Percentiles rank a stretch among this genome's conserved stretches.
Evolutionary conservation across 306 rosid genomes (phyloP).

Genomic region (Urtica urens): DNA sequence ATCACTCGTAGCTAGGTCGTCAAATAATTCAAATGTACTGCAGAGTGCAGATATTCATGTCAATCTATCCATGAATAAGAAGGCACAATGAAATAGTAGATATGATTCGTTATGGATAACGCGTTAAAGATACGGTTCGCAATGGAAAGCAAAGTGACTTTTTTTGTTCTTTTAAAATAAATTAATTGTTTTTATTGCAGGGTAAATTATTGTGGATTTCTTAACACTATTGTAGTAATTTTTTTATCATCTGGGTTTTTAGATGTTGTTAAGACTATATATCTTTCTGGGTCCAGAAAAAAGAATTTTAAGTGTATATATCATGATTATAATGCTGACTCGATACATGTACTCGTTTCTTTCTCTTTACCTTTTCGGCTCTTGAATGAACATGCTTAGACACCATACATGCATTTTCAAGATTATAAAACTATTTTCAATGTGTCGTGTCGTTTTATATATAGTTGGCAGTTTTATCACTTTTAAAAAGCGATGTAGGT

Average conservation of each 20-base stretch:
- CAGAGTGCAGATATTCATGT: too few relatives aligned
- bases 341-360: neutral
- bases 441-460: too few relatives aligned
- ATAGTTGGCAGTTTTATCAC: too few relatives aligned
- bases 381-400: neutral
- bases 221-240: neutral
- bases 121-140: conserved; percentile 19
- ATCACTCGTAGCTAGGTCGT: too few relatives aligned
- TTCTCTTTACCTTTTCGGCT: neutral
- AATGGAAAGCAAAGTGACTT: conserved; percentile 18
- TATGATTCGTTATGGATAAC: too few relatives aligned
- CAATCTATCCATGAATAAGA: too few relatives aligned
- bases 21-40: too few relatives aligned
- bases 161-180: conserved; percentile 21
- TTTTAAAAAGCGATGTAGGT: too few relatives aligned
- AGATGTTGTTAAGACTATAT: neutral
- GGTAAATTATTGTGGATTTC: conserved; percentile 8
- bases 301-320: neutral
- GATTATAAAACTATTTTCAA: too few relatives aligned
- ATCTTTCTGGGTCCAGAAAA: neutral
- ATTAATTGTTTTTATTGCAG: conserved; percentile 7
- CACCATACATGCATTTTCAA: too few relatives aligned
- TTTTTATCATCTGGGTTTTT: neutral
- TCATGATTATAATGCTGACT: neutral
- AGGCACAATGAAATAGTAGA: too few relatives aligned